These are phyloP conservation scores for Seiridium unicorne DNA, from an alignment of 2,329 filamentous ascomycete genomes.

Conservation along the genomic window DNA sequence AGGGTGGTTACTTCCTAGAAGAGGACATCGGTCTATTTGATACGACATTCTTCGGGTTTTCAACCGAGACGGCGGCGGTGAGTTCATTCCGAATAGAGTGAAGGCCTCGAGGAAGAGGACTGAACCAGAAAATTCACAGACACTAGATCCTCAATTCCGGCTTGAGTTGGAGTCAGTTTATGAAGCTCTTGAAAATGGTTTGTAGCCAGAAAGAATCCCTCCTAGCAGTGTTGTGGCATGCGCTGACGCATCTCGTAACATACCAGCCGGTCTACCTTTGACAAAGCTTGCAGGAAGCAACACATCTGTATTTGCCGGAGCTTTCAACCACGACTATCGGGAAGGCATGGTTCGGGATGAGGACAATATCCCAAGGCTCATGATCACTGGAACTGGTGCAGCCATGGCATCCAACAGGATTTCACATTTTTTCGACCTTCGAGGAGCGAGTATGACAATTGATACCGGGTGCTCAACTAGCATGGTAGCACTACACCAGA, in stretches of 20 bases:
- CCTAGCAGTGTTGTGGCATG: background rate
- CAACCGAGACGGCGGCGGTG: constrained; percentile 21
- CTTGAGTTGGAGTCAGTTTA: constrained; percentile 28
- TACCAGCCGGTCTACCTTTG: constrained; percentile 25
- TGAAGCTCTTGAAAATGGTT: constrained; percentile 30
- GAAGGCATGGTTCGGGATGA: constrained; percentile 5
- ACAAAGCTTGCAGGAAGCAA: constrained; percentile 19
- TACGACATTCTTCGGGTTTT: constrained; percentile 34
- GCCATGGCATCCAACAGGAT: constrained; percentile 21
- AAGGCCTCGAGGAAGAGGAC: background rate
- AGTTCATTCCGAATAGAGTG: background rate
- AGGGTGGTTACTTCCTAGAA: constrained; percentile 26
- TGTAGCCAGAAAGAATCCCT: background rate
- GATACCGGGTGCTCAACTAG: constrained; percentile 34
- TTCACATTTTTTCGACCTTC: constrained; percentile 28
- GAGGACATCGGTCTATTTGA: constrained; percentile 32
- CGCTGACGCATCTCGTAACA: background rate
- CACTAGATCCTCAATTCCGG: constrained; percentile 32
- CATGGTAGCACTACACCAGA: constrained; percentile 24
- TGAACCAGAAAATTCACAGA: background rate
- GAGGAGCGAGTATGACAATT: constrained; percentile 27
- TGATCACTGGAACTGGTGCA: constrained; percentile 27
- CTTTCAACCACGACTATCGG: constrained; percentile 11
- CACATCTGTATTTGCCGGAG: constrained; percentile 28
- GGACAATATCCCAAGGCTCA: constrained; percentile 8